phyloP scores from a whole-genome alignment of 495 filamentous ascomycete species.

The Chaetomidium leptoderma region DNA sequence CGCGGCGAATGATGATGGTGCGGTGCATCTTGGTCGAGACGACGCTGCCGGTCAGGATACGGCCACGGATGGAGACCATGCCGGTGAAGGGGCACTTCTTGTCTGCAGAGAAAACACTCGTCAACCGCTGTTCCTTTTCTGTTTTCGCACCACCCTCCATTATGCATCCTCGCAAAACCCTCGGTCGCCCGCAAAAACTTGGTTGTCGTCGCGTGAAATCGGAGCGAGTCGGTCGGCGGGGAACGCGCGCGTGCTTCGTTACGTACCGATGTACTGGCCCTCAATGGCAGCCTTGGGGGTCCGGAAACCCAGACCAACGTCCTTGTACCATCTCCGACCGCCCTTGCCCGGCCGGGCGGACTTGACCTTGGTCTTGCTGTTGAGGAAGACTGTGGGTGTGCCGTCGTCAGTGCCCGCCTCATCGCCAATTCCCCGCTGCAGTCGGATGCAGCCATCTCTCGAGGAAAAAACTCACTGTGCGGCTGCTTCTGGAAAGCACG shows the following conservation, averaged over 20 bases:
- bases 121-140: slow-evolving; percentile 21
- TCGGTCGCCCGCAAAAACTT: slow-evolving; percentile 1
- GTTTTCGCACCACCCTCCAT: no score
- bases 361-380: slow-evolving; percentile 86
- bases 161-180: neutral
- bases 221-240: slow-evolving; percentile 10
- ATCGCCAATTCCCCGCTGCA: slow-evolving; percentile 10
- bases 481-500: slow-evolving; percentile 99
- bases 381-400: slow-evolving; percentile 68
- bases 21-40: slow-evolving; percentile 99
- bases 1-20: slow-evolving; percentile 97
- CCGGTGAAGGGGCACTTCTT: slow-evolving; percentile 99
- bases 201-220: slow-evolving; percentile 12
- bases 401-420: slow-evolving; percentile 12
- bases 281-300: slow-evolving; percentile 97
- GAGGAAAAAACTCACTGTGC: slow-evolving; percentile 54
- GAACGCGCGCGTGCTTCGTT: slow-evolving; percentile 7
- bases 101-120: slow-evolving; percentile 55
- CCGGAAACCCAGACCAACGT: slow-evolving; percentile 96
- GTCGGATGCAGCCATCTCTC: slow-evolving; percentile 6
- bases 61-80: slow-evolving; percentile 95
- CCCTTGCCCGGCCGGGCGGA: slow-evolving; percentile 74
- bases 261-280: slow-evolving; percentile 97
- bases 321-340: slow-evolving; percentile 98
- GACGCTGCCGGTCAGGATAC: slow-evolving; percentile 98